phyloP scores from a whole-genome alignment of 371 early-diverging fungal species.

The Saksenaea oblongispora region DNA sequence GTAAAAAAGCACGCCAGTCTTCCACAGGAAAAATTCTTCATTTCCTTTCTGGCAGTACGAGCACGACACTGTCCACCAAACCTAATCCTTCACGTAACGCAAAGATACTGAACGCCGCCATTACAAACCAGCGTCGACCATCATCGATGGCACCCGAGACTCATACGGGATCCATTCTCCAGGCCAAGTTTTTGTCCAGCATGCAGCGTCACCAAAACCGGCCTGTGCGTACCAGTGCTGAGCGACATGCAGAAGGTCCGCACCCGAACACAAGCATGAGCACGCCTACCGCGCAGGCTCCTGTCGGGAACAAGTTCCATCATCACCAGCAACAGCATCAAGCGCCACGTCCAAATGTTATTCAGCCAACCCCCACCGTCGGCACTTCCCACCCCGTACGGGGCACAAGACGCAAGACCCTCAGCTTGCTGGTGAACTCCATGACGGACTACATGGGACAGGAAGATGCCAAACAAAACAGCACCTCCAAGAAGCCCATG shows the following conservation, averaged over 20 bases:
- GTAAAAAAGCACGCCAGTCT: conserved; percentile 10
- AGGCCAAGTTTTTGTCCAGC: conserved; percentile 48
- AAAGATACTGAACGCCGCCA: neutral
- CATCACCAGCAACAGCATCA: conserved; percentile 23
- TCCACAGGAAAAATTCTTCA: conserved; percentile 35
- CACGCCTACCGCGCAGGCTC: conserved; percentile 25
- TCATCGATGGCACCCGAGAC: conserved; percentile 4
- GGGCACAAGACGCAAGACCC: conserved; percentile 58
- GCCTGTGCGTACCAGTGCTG: neutral
- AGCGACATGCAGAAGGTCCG: neutral
- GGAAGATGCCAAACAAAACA: conserved; percentile 14
- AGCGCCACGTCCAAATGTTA: conserved; percentile 17
- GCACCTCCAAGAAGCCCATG: conserved; percentile 11
- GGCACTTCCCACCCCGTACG: conserved; percentile 30
- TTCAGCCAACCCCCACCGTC: conserved; percentile 18
- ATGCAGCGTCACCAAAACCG: conserved; percentile 25
- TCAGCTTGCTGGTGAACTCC: conserved; percentile 55
- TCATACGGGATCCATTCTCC: conserved; percentile 33
- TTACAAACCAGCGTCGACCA: neutral
- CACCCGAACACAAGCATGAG: conserved; percentile 20
- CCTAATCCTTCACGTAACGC: conserved; percentile 6
- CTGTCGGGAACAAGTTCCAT: conserved; percentile 28
- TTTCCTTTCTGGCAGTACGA: conserved; percentile 31
- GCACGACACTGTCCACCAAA: conserved; percentile 20
- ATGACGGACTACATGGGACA: conserved; percentile 32